phyloP scores from a whole-genome alignment of 78 protist genomes.

The Paulinella micropora region DNA sequence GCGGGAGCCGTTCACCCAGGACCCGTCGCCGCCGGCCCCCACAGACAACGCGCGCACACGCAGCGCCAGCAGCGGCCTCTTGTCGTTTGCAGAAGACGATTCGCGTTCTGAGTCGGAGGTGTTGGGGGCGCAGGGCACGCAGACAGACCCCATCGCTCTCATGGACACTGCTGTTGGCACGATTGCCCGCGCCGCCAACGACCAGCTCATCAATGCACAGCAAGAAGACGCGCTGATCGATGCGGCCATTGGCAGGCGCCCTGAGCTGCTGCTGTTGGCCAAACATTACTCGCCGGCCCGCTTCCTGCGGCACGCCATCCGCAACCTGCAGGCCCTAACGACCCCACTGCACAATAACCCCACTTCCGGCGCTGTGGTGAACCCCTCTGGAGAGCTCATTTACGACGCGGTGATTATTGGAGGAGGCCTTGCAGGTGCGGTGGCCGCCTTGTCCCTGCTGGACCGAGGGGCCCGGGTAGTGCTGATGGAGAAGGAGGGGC shows the following conservation, averaged over 20 bases:
- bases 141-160: not conserved
- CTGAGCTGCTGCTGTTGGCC: not conserved
- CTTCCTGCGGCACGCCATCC: not conserved
- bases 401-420: conserved; percentile 10
- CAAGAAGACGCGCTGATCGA: not conserved
- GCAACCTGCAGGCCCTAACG: not conserved
- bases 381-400: not conserved
- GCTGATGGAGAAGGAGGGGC: conserved; percentile 19
- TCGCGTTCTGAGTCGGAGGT: not conserved
- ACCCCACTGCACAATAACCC: not conserved
- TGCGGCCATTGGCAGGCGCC: not conserved
- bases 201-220: not conserved
- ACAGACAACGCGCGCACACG: no score
- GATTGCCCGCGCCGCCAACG: not conserved
- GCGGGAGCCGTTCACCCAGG: no score
- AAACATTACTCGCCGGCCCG: not conserved
- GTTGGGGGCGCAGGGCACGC: not conserved
- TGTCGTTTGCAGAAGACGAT: no score
- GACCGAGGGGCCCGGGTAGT: conserved; percentile 1
- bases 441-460: conserved; percentile 10
- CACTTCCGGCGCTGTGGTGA: not conserved
- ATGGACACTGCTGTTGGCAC: not conserved
- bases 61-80: no score
- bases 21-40: no score
- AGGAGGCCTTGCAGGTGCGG: not conserved